Evolutionary conservation across 108 stramenopile species (phyloP).

Genomic region (Fistulifera solaris): DNA sequence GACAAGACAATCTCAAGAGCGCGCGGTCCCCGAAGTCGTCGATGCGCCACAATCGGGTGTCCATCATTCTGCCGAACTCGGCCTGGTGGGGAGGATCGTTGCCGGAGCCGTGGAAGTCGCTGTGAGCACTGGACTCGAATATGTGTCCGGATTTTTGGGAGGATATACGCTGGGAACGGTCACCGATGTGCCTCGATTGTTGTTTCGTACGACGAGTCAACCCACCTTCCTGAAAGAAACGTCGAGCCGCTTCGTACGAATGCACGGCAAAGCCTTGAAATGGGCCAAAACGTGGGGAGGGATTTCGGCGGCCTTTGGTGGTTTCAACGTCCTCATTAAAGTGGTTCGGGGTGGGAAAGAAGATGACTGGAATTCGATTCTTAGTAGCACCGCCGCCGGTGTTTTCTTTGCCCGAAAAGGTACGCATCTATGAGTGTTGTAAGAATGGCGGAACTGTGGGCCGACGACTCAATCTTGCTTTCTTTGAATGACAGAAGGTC

Average conservation of each 20-base stretch:
- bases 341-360: slow-evolving; percentile 41
- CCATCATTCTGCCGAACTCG: slow-evolving; percentile 36
- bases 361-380: slow-evolving; percentile 65
- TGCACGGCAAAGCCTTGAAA: slow-evolving; percentile 40
- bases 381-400: slow-evolving; percentile 54
- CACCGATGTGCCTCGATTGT: slow-evolving; percentile 32
- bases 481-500: slow-evolving; percentile 30
- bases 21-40: too few species aligned
- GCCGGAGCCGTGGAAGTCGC: slow-evolving; percentile 51
- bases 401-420: slow-evolving; percentile 60
- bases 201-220: slow-evolving; percentile 11
- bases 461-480: not conserved
- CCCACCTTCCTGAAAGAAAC: slow-evolving; percentile 17
- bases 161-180: slow-evolving; percentile 51
- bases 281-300: slow-evolving; percentile 50
- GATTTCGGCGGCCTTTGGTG: slow-evolving; percentile 54
- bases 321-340: slow-evolving; percentile 38
- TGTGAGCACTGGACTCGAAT: slow-evolving; percentile 40
- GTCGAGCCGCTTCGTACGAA: slow-evolving; percentile 20
- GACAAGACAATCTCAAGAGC: too few species aligned
- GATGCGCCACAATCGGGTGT: too few species aligned
- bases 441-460: not conserved
- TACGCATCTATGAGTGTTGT: slow-evolving; percentile 29
- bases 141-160: slow-evolving; percentile 40
- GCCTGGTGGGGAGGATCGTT: slow-evolving; percentile 42